Conservation (phyloP, 805 yeast genomes). For the Monosporozyma yasuniensis region DNA sequence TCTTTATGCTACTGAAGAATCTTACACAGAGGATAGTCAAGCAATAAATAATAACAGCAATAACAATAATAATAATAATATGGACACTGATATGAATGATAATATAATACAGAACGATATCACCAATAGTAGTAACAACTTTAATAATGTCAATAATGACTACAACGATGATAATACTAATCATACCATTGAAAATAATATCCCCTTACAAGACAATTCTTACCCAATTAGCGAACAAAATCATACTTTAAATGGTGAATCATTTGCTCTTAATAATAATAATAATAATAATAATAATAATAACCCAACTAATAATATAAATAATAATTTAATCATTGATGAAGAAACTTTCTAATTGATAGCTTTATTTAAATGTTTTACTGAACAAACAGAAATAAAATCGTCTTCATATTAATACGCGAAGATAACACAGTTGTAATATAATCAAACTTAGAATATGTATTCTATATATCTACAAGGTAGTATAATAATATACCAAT, state of each 20-base stretch:
- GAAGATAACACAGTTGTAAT: not conserved
- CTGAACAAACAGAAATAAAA: not conserved
- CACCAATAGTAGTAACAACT: not conserved
- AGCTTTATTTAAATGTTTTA: not conserved
- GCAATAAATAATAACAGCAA: conserved; percentile 10
- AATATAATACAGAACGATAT: not conserved
- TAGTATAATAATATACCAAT: conserved; percentile 2
- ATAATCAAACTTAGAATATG: not conserved
- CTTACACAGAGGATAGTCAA: conserved; percentile 52
- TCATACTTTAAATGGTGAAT: conserved; percentile 3
- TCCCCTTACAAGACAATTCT: not conserved
- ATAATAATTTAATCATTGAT: conserved; percentile 28
- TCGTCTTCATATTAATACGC: not conserved
- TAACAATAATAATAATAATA: not conserved
- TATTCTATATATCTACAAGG: conserved; percentile 6
- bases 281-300: not conserved
- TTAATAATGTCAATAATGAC: conserved; percentile 1
- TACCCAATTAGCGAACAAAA: not conserved
- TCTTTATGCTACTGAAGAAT: conserved; percentile 74
- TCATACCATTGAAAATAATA: not conserved
- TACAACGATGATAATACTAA: not conserved
- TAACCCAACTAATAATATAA: conserved; percentile 4
- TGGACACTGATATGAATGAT: conserved; percentile 1
- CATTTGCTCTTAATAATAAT: conserved; percentile 19
- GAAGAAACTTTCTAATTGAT: conserved; percentile 26